Evolutionary conservation across 116 monocot species (phyloP).

Genomic region (Papilionanthe hybrid): DNA sequence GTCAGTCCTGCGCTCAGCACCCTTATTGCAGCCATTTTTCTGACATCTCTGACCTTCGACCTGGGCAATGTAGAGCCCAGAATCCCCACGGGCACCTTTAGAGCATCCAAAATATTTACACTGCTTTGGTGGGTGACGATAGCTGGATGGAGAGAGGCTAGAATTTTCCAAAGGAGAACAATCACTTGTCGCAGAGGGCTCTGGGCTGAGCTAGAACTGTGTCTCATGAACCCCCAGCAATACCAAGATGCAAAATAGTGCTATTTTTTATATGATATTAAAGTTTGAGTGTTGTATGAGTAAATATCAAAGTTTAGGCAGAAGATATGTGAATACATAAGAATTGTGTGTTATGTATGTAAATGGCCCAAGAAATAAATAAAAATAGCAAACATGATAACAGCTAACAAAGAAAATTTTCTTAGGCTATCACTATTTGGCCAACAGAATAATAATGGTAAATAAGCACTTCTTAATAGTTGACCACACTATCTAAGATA

Average conservation of each 20-base stretch:
- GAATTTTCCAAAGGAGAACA: constrained; percentile 30
- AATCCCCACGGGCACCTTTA: constrained; percentile 87
- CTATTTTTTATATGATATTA: too few relatives aligned
- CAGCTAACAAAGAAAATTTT: too few relatives aligned
- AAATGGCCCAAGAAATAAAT: too few relatives aligned
- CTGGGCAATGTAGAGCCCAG: constrained; percentile 94
- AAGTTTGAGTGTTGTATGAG: too few relatives aligned
- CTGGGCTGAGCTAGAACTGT: constrained; percentile 45
- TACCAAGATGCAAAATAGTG: constrained; percentile 74
- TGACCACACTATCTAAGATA: too few relatives aligned
- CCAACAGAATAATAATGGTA: too few relatives aligned
- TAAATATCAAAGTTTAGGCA: too few relatives aligned
- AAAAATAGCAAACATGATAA: too few relatives aligned
- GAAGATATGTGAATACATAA: too few relatives aligned
- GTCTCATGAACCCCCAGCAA: constrained; percentile 10
- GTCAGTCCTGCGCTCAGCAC: constrained; percentile 81
- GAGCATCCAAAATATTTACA: constrained; percentile 75
- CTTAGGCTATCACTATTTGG: too few relatives aligned
- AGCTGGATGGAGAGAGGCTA: constrained; percentile 23
- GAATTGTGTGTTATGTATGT: too few relatives aligned
- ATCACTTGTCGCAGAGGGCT: constrained; percentile 48
- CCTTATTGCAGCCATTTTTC: constrained; percentile 85
- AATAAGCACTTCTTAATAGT: too few relatives aligned
- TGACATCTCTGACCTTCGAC: constrained; percentile 97
- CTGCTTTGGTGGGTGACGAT: constrained; percentile 53